Conservation (phyloP, 108 stramenopile species). For the Cyclotella atomus region DNA sequence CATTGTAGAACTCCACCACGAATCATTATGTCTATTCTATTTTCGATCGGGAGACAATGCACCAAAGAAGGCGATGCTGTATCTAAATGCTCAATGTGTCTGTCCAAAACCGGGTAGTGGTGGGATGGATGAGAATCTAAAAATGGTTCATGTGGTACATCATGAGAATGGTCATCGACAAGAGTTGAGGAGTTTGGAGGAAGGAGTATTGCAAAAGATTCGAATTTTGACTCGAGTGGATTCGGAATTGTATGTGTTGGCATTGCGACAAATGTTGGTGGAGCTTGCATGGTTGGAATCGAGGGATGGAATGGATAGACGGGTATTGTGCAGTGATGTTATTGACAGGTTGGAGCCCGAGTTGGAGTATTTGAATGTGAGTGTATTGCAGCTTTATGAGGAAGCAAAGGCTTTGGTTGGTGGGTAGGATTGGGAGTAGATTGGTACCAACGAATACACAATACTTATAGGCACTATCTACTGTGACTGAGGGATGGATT, state of each 20-base stretch:
- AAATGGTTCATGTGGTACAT: constrained; percentile 7
- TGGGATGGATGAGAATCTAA: neutral
- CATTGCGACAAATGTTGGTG: constrained; percentile 9
- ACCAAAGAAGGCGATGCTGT: neutral
- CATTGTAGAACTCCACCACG: constrained; percentile 18
- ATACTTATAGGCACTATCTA: too few species aligned
- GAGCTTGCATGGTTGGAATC: constrained; percentile 32
- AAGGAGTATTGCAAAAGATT: constrained; percentile 4
- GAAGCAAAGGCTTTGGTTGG: constrained; percentile 17
- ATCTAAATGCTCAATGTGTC: constrained; percentile 16
- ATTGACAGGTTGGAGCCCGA: constrained; percentile 16
- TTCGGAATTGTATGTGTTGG: constrained; percentile 1
- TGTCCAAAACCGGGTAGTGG: neutral
- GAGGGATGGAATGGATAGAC: constrained; percentile 9
- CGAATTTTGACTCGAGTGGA: constrained; percentile 6
- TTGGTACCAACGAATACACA: too few species aligned
- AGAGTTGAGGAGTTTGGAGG: constrained; percentile 5
- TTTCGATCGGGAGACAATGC: constrained; percentile 1
- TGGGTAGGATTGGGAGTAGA: too few species aligned
- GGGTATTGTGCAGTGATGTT: constrained; percentile 14
- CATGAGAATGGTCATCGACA: neutral
- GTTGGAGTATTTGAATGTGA: constrained; percentile 20
- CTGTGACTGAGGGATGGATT: too few species aligned
- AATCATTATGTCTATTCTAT: constrained; percentile 20
- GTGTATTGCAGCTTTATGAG: constrained; percentile 15